phyloP scores from a whole-genome alignment of 176 grass and related monocot species.

The Juncus inflexus region DNA sequence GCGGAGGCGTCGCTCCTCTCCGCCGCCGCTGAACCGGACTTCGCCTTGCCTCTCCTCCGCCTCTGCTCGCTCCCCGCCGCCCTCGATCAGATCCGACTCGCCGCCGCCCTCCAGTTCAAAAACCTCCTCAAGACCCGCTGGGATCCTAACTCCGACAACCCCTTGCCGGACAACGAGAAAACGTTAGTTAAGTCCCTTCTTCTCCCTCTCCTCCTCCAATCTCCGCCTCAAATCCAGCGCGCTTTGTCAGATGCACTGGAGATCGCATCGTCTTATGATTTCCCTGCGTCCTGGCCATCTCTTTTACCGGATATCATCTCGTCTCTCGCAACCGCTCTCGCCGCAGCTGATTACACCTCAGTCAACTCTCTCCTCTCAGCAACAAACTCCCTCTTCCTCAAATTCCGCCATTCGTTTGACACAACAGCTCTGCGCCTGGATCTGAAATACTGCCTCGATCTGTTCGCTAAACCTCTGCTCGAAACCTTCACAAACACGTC shows the following conservation, averaged over 20 bases:
- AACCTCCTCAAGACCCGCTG: constrained; percentile 72
- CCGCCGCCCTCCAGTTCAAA: constrained; percentile 73
- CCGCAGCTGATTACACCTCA: constrained; percentile 38
- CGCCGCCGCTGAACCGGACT: constrained; percentile 39
- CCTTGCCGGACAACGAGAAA: constrained; percentile 54
- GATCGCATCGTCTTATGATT: constrained; percentile 57
- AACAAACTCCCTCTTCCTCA: constrained; percentile 60
- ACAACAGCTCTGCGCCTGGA: constrained; percentile 67
- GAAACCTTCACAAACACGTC: constrained; percentile 78
- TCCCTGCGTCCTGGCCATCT: constrained; percentile 65
- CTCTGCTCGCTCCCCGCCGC: constrained; percentile 46
- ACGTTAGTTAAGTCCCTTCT: constrained; percentile 62
- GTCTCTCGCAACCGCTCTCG: constrained; percentile 46
- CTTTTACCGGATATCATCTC: constrained; percentile 76
- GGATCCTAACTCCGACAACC: constrained; percentile 39
- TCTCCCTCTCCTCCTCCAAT: constrained; percentile 70
- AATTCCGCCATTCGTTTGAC: constrained; percentile 87
- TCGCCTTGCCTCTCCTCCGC: constrained; percentile 62
- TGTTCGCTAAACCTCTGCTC: constrained; percentile 67
- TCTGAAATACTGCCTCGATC: constrained; percentile 92
- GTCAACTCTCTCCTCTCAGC: constrained; percentile 75
- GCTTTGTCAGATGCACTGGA: constrained; percentile 77
- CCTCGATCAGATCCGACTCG: constrained; percentile 57
- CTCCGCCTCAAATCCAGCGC: constrained; percentile 62
- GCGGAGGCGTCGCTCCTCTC: constrained; percentile 61